A percentile compares a stretch with the other conserved stretches of the same genome.
Conservation (phyloP, 2,329 filamentous ascomycete species). For the Aspergillus hortae region DNA sequence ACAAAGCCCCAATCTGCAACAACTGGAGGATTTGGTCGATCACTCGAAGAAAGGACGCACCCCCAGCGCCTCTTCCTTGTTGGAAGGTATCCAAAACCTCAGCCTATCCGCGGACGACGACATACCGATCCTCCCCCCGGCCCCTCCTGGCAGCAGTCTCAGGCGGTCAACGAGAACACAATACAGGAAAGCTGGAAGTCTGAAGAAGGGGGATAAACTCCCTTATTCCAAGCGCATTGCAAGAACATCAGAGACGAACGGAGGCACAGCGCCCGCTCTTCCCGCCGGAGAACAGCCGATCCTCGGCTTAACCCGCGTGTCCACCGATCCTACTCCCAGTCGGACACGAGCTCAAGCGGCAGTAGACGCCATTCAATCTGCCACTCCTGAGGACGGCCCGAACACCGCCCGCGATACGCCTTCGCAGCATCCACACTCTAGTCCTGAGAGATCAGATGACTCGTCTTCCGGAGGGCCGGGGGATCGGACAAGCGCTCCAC, state of each 20-base stretch:
- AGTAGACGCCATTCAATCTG: conserved; percentile 28
- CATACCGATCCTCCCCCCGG: conserved; percentile 78
- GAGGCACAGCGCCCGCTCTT: conserved; percentile 40
- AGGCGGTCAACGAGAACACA: conserved; percentile 88
- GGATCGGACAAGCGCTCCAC: conserved; percentile 30
- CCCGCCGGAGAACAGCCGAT: conserved; percentile 31
- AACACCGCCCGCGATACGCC: conserved; percentile 28
- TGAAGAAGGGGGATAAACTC: conserved; percentile 72
- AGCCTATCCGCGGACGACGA: conserved; percentile 59
- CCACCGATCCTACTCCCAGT: conserved; percentile 34
- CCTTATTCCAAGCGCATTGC: conserved; percentile 71
- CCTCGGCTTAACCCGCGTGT: conserved; percentile 31
- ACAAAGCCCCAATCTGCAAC: conserved; percentile 61
- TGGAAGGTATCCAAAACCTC: conserved; percentile 40
- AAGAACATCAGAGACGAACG: conserved; percentile 60
- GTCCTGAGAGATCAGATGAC: conserved; percentile 14
- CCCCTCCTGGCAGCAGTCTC: conserved; percentile 69
- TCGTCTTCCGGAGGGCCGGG: conserved; percentile 26
- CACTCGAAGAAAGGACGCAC: conserved; percentile 64
- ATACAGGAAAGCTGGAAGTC: conserved; percentile 75
- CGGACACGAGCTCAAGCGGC: conserved; percentile 45
- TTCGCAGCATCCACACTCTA: conserved; percentile 23
- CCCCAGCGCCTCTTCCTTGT: conserved; percentile 62
- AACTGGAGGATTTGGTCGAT: conserved; percentile 76
- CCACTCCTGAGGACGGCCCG: conserved; percentile 17